phyloP scores from a whole-genome alignment of 768 basidiomycete genomes.

The Termitomyces eurrhizus region DNA sequence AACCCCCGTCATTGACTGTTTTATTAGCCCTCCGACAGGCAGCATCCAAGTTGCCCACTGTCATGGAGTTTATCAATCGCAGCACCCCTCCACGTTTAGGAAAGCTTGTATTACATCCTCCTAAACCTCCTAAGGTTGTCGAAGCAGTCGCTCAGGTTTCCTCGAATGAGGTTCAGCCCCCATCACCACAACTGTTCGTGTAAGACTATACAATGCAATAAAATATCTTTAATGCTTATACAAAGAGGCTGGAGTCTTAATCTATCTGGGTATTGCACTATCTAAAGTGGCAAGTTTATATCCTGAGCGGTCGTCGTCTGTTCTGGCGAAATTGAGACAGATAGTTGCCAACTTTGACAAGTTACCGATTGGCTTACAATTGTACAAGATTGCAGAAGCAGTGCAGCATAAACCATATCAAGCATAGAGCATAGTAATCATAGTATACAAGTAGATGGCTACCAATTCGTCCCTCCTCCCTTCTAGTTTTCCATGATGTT shows the following conservation, averaged over 20 bases:
- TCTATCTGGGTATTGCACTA: not conserved
- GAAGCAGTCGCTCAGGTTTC: conserved; percentile 8
- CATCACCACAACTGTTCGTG: not conserved
- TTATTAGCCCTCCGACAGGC: conserved; percentile 78
- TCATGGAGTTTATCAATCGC: conserved; percentile 80
- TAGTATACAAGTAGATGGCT: not conserved
- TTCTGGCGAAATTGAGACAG: not conserved
- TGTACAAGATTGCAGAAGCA: not conserved
- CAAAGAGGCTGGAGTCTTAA: not conserved
- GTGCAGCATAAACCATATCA: not conserved
- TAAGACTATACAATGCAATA: not conserved
- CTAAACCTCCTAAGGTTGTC: conserved; percentile 25
- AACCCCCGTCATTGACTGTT: conserved; percentile 3
- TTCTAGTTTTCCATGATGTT: conserved; percentile 4
- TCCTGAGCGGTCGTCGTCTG: not conserved
- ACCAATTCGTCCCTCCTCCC: not conserved
- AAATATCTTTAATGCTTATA: not conserved
- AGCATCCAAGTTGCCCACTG: conserved; percentile 81
- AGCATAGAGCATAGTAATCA: not conserved
- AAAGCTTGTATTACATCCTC: conserved; percentile 52
- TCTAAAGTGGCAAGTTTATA: not conserved
- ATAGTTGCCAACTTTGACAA: not conserved
- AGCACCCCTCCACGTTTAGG: conserved; percentile 72
- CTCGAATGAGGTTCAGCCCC: conserved; percentile 3
- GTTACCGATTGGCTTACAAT: not conserved